Base-by-base conservation (phyloP, 306 rosid species). In the Cucurbita ficifolia region DNA sequence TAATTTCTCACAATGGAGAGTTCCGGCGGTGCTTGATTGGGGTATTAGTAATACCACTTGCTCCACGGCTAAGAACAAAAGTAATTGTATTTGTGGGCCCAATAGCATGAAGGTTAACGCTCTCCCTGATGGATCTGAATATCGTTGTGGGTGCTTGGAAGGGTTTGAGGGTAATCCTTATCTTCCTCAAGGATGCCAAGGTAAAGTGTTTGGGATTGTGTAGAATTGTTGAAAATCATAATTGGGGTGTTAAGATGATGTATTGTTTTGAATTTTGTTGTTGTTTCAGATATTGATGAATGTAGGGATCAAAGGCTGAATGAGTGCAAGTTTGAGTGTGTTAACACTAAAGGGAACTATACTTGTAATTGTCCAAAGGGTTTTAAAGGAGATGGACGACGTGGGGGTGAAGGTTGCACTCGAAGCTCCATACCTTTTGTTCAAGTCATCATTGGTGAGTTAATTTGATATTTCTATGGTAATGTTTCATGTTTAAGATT, bases 81-180 rank as follows among this genome's bases (percentile, higher is more conserved):
- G 69, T 1, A 78, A 48, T 33, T 77, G 63, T 38, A 53, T 79
- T 0, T 82, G 85, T 49, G 46, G 57, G 18, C 60, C 29, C 0
- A 63, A 59, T 0, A 70, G 77, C 11, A 48, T 38, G 55, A 57
- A 56, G 17, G 35, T 50, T 7, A n/a, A 40, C 0, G 13, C 21
- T 42, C 1, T 16, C 0, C 62, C 14, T 18, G 43, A 19, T 8
- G 77, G 76, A 1, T 2, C 5, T 45, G 87, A 84, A 11, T 83
- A 82, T 19, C 78, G 50, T 10, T 87, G 89, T 73, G 49, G 49
- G 14, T 83, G 89, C 70, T 50, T 18, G 12, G 3, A n/a, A 0
- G 89, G 89, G 1, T 87, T 29, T 14, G 16, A 24, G 3, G 89
- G 89, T 10, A 87, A 76, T 49, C 86, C 85, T n/a, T 87, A 81